phyloP scores from a whole-genome alignment of 2,329 filamentous ascomycete species.

The Clarireedia sp. region DNA sequence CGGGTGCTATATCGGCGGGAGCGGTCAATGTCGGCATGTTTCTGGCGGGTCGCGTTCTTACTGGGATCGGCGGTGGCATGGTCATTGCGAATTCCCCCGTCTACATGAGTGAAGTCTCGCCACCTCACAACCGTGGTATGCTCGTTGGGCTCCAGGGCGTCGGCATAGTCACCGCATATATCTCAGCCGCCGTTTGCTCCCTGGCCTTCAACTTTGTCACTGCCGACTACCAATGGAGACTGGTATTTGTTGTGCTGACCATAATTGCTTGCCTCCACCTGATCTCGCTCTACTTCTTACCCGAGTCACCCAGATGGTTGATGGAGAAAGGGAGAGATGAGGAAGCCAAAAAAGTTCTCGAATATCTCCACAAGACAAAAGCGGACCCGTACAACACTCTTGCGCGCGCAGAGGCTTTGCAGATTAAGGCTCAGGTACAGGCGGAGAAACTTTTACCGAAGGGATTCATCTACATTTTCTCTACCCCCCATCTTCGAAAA shows the following conservation, averaged over 20 bases:
- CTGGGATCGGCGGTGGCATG: constrained; percentile 8
- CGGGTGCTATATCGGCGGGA: constrained; percentile 17
- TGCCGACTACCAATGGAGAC: constrained; percentile 2
- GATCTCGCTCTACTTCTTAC: constrained; percentile 48
- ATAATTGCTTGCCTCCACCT: constrained; percentile 16
- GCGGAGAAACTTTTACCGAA: not conserved
- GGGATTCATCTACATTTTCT: constrained; percentile 7
- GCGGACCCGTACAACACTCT: not conserved
- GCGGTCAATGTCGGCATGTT: constrained; percentile 9
- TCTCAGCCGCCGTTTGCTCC: constrained; percentile 13
- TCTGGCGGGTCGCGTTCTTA: not conserved
- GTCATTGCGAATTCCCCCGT: constrained; percentile 13
- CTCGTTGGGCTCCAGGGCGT: constrained; percentile 29
- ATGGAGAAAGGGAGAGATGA: constrained; percentile 10
- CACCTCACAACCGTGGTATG: constrained; percentile 24
- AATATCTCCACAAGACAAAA: constrained; percentile 10
- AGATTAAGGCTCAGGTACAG: constrained; percentile 1
- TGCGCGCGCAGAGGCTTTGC: not conserved
- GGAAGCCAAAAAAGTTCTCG: constrained; percentile 14
- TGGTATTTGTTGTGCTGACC: not conserved
- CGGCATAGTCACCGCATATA: constrained; percentile 25
- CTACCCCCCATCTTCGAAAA: not conserved
- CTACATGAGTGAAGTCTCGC: constrained; percentile 25
- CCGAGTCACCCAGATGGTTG: constrained; percentile 55
- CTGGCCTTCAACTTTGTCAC: not conserved